Conservation (phyloP, 768 basidiomycete species). For the Termitomyces titanicus region DNA sequence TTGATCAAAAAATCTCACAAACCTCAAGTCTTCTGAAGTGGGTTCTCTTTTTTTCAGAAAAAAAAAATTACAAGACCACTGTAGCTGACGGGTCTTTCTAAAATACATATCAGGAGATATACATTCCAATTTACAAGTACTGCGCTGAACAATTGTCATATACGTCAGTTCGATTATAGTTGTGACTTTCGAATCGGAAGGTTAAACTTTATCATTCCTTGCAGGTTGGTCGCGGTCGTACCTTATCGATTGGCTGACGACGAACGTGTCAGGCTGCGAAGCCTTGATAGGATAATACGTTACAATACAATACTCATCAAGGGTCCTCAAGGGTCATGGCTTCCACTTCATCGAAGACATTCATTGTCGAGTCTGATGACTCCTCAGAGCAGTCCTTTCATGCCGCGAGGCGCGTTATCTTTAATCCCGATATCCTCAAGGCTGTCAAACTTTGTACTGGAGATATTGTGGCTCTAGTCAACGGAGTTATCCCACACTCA, state of each 20-base stretch:
- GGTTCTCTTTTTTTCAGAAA: too few relatives aligned
- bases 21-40: too few relatives aligned
- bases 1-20: neutral
- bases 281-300: neutral
- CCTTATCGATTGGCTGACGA: neutral
- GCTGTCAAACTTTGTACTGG: slow-evolving; percentile 60
- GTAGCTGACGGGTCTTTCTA: too few relatives aligned
- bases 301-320: neutral
- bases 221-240: neutral
- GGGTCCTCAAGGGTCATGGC: slow-evolving; percentile 8
- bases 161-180: neutral
- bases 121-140: too few relatives aligned
- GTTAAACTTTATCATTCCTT: neutral
- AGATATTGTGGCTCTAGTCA: slow-evolving; percentile 59
- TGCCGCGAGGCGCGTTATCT: slow-evolving; percentile 56
- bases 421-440: slow-evolving; percentile 63
- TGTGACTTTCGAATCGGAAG: neutral
- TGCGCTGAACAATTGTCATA: neutral
- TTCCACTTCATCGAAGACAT: slow-evolving; percentile 31
- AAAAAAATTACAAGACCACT: too few relatives aligned
- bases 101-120: too few relatives aligned
- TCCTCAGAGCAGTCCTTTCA: slow-evolving; percentile 38
- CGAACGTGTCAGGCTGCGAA: neutral
- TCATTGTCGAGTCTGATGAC: slow-evolving; percentile 36
- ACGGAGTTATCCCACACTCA: slow-evolving; percentile 27